Conservation (phyloP, 371 early-diverging fungal species). For the Saksenaea vasiformis region DNA sequence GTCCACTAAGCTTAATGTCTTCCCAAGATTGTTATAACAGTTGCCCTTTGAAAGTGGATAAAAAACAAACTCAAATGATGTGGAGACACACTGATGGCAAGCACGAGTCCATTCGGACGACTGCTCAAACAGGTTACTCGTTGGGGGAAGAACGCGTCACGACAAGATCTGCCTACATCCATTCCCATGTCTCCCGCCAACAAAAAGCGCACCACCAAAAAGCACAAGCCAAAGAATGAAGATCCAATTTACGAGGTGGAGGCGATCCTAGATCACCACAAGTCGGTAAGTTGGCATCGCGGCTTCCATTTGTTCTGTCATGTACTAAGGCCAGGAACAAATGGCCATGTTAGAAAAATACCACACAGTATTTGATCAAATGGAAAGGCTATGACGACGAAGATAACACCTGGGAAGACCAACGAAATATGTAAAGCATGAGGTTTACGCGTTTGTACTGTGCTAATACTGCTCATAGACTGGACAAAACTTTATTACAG, state of each 20-base stretch:
- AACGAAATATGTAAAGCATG: conserved; percentile 34
- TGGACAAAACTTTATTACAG: background rate
- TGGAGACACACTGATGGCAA: no score
- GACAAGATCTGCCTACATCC: no score
- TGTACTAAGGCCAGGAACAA: background rate
- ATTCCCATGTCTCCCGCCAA: no score
- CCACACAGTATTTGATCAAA: conserved; percentile 34
- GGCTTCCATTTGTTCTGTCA: background rate
- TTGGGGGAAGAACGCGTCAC: no score
- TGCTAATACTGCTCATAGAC: background rate
- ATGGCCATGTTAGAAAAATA: conserved; percentile 4
- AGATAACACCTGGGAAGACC: conserved; percentile 49
- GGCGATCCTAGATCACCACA: conserved; percentile 9
- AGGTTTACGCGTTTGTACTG: background rate
- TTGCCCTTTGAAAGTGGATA: no score
- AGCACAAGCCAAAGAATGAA: background rate
- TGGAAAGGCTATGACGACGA: conserved; percentile 38
- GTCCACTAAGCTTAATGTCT: no score
- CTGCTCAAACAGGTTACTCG: no score
- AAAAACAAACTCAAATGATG: no score
- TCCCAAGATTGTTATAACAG: no score
- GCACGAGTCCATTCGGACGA: no score
- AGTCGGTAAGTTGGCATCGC: background rate
- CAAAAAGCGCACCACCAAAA: background rate
- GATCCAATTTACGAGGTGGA: conserved; percentile 15